Base-by-base conservation (phyloP, 768 basidiomycete species). In the Xerocomellus dryophilus region DNA sequence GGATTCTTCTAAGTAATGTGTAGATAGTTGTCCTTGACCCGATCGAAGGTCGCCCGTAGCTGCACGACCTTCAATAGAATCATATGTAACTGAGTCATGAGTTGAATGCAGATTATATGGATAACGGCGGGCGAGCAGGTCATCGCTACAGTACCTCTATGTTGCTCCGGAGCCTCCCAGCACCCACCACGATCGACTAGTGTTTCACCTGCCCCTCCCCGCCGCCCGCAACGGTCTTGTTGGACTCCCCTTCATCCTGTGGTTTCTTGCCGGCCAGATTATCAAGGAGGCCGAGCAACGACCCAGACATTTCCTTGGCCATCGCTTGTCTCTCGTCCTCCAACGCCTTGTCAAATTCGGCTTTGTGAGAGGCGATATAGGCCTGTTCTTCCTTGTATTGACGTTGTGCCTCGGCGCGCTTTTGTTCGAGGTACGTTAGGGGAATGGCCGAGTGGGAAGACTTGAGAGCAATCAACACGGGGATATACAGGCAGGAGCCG, bases 371-470 rank as follows among this genome's bases (percentile, higher is more conserved):
- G 32, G 67, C 67, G 57, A 83, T 75, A 61, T 80, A 82, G 47
- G 77, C 73, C 53, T 79, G 76, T 55, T 83, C 82, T 52, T 81
- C 79, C 52, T 65, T 70, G 69, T 82, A 83, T 44, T 73, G 69
- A 34, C 63, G 66, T 61, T 83, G 82, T 12, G 80, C 81, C 56
- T 80, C 76, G 27, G 65, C 63, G 2, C 80, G 78, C 63, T 78
- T 79, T 55, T 76, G 76, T 57, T 81, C 80, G 40, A 81, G 75
- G 65, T 81, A 81, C 4, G 78, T 80, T n/a, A 71, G 69, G 5
- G 78, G 78, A 40, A 75, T 66, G 29, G 72, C 60, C 4, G 76
- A 67, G 42, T 61, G 50, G 4, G 67, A 56, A 10, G 55, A 18
- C 70, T 70, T 17, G 15, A 6, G 8, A 7, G n/a, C 2, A 10